These are phyloP conservation scores for Trichophyton simii DNA, from an alignment of 2,329 filamentous ascomycete genomes.

Conservation along the genomic window DNA sequence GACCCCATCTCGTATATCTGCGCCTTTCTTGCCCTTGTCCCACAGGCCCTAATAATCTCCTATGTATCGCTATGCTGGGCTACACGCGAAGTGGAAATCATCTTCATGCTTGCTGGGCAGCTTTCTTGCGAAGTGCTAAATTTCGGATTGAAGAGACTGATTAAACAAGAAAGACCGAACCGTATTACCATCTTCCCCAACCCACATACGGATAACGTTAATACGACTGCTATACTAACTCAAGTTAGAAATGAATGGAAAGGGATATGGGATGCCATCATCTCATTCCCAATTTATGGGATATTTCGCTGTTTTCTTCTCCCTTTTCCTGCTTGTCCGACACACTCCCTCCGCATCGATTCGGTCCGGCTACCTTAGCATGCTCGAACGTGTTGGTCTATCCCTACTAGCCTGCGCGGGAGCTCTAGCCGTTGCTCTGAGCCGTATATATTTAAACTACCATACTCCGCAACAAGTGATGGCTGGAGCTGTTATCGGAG, in stretches of 20 bases:
- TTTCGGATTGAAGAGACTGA: constrained; percentile 74
- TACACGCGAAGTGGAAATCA: constrained; percentile 77
- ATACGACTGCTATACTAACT: too few relatives aligned
- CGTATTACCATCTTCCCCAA: constrained; percentile 39
- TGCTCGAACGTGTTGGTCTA: constrained; percentile 46
- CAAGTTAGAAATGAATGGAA: constrained; percentile 44
- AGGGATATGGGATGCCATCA: constrained; percentile 94
- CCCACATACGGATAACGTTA: too few relatives aligned
- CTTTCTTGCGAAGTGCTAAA: constrained; percentile 85
- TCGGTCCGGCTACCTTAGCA: constrained; percentile 26
- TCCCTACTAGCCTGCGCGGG: constrained; percentile 47
- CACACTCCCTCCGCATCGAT: constrained; percentile 46
- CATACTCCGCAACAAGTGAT: constrained; percentile 80
- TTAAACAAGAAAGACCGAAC: constrained; percentile 80
- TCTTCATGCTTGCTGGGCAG: constrained; percentile 83
- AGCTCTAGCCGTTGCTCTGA: constrained; percentile 61
- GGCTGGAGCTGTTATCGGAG: constrained; percentile 62
- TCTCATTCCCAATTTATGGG: constrained; percentile 92
- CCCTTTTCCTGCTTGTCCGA: constrained; percentile 71
- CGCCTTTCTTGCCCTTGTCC: constrained; percentile 86
- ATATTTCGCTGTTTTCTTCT: constrained; percentile 77
- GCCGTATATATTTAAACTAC: constrained; percentile 82
- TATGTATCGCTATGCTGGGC: constrained; percentile 87
- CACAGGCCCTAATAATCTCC: constrained; percentile 78
- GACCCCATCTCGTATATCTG: constrained; percentile 77